Base-by-base conservation (phyloP, 1,284 basidiomycete genomes). In the Veloboletus limbatus region DNA sequence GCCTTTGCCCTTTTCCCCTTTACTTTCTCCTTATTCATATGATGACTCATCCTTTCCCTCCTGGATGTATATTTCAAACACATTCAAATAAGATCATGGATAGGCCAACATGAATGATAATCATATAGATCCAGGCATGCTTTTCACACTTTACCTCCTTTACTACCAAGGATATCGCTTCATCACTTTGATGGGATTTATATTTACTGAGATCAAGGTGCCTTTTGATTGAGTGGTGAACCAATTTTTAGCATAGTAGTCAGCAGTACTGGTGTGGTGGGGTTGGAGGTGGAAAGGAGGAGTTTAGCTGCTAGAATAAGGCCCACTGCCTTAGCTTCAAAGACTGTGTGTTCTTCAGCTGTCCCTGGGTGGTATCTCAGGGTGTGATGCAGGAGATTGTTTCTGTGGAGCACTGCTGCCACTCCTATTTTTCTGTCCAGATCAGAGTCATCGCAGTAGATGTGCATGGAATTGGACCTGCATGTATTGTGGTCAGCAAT, bases 31-130 rank as follows among this genome's bases (percentile, higher is more conserved):
- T 13, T 9, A 6, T 6, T 16, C 13, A 48, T 43, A 14, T 10
- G 3, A 14, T 43, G 25, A 10, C 20, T 14, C 24, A 49, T 8
- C 22, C 47, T 45, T 4, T 39, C 43, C 18, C 44, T 27, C 6
- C 33, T 17, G 1, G 26, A 52, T n/a, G 41, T 52, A 42, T 48
- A 53, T 11, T 53, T 53, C n/a, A 53, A 34, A 2, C 6, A 14
- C 14, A 53, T 20, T 11, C 35, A 26, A 27, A 53, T 52, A 1
- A 52, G 18, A 42, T 53, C 43, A 4, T 45, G 30, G 20, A 48
- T 31, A 4, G 46, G 46, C 49, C 47, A 52, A 17, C 40, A 52
- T 0, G 9, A 8, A 3, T n/a, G 1, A 6, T 47, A 53, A 11
- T 40, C 21, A 3, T 45, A 13, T 1, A 52, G 40, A 14, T 53